Evolutionary conservation across 768 basidiomycete genomes (phyloP), one percentile per base, ranked within the genome.

Genomic region (Strobilomyces confusus): DNA sequence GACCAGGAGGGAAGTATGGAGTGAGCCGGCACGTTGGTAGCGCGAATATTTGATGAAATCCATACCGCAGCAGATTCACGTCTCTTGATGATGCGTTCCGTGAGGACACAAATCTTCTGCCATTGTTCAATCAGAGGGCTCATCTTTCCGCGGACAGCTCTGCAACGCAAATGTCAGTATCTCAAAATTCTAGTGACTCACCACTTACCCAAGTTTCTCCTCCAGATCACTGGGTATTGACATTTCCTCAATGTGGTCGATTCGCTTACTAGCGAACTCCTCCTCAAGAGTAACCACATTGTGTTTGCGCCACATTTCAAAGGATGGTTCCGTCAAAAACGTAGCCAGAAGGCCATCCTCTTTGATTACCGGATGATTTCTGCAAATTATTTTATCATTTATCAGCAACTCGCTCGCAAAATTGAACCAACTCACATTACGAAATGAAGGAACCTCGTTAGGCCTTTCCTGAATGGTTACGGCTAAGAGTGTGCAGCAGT

Each of bases 1-100:
- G 73, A 64, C 58, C 76, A 73, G 69, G 77, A 75, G 68, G 79
- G 76, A 63, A 87, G 82, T 51, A 76, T 69, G 73, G 86, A 77
- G 75, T 89, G 82, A 89, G 87, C 77, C 73, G 78, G 80, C 66
- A 84, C 73, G 73, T 79, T 81, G 69, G 77, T 69, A 70, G 79
- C 80, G 76, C 77, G 78, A 72, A 80, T 76, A 75, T 78, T 77
- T 75, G 82, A 76, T 69, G 65, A 67, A 71, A 70, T 72, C 76
- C 90, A 82, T 87, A 89, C 91, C 79, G 89, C 87, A 76, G 89
- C 87, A 73, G 92, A 88, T 78, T 95, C 89, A 64, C 91, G 83
- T 72, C 95, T 83, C 71, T 87, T 92, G 50, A 95, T 81, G 58
- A 92, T 81, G 56, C 93, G 87, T 72, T 98, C 95, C 19, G 86